A percentile compares a stretch with the other conserved stretches of the same genome.
phyloP scores from a whole-genome alignment of 208 protist genomes.

The Acanthamoeba sp. region DNA sequence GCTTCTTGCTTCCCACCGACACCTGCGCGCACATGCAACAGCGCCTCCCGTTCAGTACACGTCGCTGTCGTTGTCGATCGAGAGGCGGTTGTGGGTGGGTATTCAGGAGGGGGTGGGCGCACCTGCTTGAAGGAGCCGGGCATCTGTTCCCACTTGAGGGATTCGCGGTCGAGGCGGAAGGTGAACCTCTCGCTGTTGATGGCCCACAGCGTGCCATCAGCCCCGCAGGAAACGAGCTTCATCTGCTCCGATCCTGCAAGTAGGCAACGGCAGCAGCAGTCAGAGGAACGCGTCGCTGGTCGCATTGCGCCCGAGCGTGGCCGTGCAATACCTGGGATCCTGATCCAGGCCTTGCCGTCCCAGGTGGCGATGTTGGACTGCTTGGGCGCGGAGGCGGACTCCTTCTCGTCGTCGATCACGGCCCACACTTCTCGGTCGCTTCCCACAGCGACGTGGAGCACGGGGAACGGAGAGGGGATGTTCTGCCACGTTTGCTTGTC shows the following conservation, averaged over 20 bases:
- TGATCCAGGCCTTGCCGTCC: not conserved
- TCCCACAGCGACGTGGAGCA: not conserved
- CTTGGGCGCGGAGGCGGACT: not conserved
- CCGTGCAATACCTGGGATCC: not conserved
- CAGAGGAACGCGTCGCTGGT: too few relatives aligned
- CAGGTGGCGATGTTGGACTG: not conserved
- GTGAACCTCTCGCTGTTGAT: slow-evolving; percentile 44
- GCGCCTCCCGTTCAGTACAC: too few relatives aligned
- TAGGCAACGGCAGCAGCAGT: too few relatives aligned
- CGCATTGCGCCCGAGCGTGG: too few relatives aligned
- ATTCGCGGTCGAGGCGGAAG: not conserved
- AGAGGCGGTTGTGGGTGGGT: too few relatives aligned
- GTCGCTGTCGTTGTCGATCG: too few relatives aligned
- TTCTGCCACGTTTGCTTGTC: not conserved
- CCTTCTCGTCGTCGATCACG: not conserved
- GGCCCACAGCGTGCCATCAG: slow-evolving; percentile 19
- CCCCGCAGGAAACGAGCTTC: slow-evolving; percentile 22
- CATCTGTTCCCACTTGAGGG: slow-evolving; percentile 39
- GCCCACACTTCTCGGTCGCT: not conserved
- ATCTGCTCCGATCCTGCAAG: not conserved
- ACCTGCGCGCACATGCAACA: too few relatives aligned
- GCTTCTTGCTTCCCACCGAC: slow-evolving; percentile 42
- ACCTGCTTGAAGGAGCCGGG: slow-evolving; percentile 67
- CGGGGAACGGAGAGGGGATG: not conserved
- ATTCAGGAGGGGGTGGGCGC: too few relatives aligned